phyloP scores from a whole-genome alignment of 1,284 basidiomycete genomes.

The Cryptococcus depauperatus region DNA sequence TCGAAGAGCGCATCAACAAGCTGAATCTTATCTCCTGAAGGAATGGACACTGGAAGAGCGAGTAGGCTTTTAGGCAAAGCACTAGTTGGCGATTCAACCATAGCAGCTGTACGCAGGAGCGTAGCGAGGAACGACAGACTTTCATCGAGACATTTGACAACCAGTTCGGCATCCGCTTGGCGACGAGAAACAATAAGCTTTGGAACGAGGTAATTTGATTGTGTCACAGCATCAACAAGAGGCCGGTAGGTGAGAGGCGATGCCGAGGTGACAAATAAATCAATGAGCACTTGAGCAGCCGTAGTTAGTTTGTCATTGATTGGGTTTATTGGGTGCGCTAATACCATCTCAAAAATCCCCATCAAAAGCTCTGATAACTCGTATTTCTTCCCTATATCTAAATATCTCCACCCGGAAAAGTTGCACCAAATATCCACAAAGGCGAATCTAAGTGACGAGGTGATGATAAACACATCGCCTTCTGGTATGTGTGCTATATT shows the following conservation, averaged over 20 bases:
- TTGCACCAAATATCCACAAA: constrained; percentile 31
- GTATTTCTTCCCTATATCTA: constrained; percentile 27
- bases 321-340: constrained; percentile 25
- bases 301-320: constrained; percentile 15
- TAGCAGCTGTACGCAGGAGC: constrained; percentile 22
- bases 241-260: constrained; percentile 37
- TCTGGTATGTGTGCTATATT: constrained; percentile 16
- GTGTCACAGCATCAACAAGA: constrained; percentile 31
- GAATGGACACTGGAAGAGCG: constrained; percentile 14
- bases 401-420: constrained; percentile 35
- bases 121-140: constrained; percentile 24
- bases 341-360: constrained; percentile 25
- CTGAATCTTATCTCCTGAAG: constrained; percentile 21
- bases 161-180: constrained; percentile 21
- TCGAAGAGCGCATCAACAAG: constrained; percentile 33
- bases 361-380: constrained; percentile 23
- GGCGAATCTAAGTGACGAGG: constrained; percentile 30
- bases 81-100: constrained; percentile 13
- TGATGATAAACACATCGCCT: constrained; percentile 20
- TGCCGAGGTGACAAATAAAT: constrained; percentile 29
- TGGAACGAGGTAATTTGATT: constrained; percentile 19
- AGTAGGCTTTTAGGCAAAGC: constrained; percentile 28
- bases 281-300: constrained; percentile 26
- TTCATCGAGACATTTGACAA: constrained; percentile 25
- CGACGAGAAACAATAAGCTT: constrained; percentile 21